A percentile compares a stretch with the other conserved stretches of the same genome.
These are phyloP conservation scores for Aureobasidium sp. DNA, from an alignment of 2,329 filamentous ascomycete genomes.

Conservation along the genomic window DNA sequence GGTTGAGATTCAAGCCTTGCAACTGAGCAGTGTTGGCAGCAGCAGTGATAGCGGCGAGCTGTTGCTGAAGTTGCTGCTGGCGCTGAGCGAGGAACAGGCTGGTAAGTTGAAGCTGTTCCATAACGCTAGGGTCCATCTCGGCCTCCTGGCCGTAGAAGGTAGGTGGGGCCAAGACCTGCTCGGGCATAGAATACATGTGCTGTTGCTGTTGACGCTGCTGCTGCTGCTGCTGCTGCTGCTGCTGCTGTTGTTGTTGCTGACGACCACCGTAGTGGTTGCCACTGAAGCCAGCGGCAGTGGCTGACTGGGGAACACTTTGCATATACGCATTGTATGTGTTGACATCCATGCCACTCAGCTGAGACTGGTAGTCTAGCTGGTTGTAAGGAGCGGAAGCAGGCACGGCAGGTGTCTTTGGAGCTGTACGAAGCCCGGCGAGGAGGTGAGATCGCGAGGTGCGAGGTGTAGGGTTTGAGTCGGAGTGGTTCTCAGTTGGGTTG, in stretches of 20 bases:
- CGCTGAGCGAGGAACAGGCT: constrained; percentile 90
- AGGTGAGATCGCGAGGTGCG: constrained; percentile 82
- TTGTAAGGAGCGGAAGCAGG: constrained; percentile 57
- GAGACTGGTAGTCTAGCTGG: constrained; percentile 45
- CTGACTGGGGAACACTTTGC: constrained; percentile 50
- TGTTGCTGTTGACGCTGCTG: constrained; percentile 39
- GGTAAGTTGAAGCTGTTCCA: constrained; percentile 82
- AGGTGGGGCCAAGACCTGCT: constrained; percentile 81
- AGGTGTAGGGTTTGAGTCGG: constrained; percentile 68
- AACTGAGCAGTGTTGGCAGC: constrained; percentile 65
- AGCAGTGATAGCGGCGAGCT: constrained; percentile 75
- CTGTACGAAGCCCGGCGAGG: constrained; percentile 85
- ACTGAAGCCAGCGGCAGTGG: constrained; percentile 45
- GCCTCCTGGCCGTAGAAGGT: constrained; percentile 65
- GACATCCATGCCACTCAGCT: constrained; percentile 37
- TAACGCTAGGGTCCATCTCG: constrained; percentile 75
- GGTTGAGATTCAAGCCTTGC: constrained; percentile 64
- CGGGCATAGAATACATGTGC: constrained; percentile 63
- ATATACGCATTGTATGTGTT: constrained; percentile 36
- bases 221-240: constrained; percentile 24
- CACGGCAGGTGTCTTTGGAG: constrained; percentile 75
- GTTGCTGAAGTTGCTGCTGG: constrained; percentile 90
- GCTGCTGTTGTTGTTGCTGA: constrained; percentile 36
- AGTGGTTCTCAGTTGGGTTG: constrained; percentile 58
- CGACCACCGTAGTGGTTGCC: constrained; percentile 38